Percentiles rank a stretch among this genome's conserved stretches.
phyloP scores from a whole-genome alignment of 2,329 filamentous ascomycete species.

The Aureobasidium melanogenum region DNA sequence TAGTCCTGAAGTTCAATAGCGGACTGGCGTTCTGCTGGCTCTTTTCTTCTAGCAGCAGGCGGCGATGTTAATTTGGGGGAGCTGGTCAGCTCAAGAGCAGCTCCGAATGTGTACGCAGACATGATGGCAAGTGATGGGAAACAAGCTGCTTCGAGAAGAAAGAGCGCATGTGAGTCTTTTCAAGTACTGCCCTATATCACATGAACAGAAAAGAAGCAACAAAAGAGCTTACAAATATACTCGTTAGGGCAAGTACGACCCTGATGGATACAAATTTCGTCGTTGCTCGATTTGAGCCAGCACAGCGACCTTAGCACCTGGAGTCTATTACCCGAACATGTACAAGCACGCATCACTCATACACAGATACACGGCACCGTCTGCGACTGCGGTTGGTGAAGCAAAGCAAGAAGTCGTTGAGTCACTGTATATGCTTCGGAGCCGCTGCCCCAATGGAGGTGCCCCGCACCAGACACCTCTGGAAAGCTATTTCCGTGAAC shows the following conservation, averaged over 20 bases:
- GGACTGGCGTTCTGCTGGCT: neutral
- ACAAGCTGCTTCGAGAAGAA: neutral
- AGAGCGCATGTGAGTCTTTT: neutral
- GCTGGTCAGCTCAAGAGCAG: neutral
- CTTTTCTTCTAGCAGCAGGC: neutral
- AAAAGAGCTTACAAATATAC: neutral
- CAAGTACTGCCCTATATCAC: neutral
- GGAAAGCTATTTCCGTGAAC: neutral
- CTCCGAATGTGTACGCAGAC: conserved; percentile 5
- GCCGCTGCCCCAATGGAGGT: neutral
- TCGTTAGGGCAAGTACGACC: neutral
- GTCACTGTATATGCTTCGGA: neutral
- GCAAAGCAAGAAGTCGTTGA: neutral
- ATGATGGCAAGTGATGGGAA: neutral
- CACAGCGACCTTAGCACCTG: neutral
- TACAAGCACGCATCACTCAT: neutral
- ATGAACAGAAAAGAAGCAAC: neutral
- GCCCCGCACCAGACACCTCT: neutral
- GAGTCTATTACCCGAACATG: neutral
- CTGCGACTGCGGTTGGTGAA: no score
- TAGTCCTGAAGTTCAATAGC: neutral
- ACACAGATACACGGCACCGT: neutral
- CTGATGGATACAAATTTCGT: neutral
- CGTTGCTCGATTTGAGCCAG: no score
- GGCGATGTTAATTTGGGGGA: neutral